phyloP scores from a whole-genome alignment of 306 rosid genomes.

The Dryas drummondii region DNA sequence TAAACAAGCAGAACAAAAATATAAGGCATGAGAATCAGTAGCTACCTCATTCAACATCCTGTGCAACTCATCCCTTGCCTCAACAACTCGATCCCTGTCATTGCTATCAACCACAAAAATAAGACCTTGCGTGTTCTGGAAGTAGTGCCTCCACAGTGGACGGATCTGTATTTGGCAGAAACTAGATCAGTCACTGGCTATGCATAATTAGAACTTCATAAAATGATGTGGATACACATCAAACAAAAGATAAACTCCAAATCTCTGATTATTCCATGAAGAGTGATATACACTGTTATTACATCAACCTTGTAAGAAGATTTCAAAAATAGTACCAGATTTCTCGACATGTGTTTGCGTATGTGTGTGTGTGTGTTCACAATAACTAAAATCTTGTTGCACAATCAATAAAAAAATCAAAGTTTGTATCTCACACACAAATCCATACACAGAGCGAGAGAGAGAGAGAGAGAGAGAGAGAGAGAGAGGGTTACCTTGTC shows the following conservation, averaged over 20 bases:
- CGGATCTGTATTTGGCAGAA: conserved; percentile 59
- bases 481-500: conserved; percentile 64
- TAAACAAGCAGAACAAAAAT: neutral
- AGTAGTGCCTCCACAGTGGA: conserved; percentile 98
- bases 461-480: neutral
- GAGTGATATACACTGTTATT: neutral
- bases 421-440: conserved; percentile 3
- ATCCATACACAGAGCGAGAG: neutral
- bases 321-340: neutral
- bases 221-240: neutral
- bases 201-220: conserved; percentile 1
- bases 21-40: conserved; percentile 1
- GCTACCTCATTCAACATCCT: conserved; percentile 96
- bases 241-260: neutral
- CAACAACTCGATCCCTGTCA: conserved; percentile 91
- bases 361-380: neutral
- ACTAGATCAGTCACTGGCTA: conserved; percentile 23
- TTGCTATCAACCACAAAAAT: conserved; percentile 98
- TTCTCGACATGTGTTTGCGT: neutral
- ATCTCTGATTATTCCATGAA: neutral
- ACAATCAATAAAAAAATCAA: neutral
- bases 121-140: conserved; percentile 98
- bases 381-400: neutral
- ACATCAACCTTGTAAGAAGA: neutral
- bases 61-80: conserved; percentile 98